A percentile compares a stretch with the other conserved stretches of the same genome.
Conservation (phyloP, 306 rosid species). For the Cucumis melo region DNA sequence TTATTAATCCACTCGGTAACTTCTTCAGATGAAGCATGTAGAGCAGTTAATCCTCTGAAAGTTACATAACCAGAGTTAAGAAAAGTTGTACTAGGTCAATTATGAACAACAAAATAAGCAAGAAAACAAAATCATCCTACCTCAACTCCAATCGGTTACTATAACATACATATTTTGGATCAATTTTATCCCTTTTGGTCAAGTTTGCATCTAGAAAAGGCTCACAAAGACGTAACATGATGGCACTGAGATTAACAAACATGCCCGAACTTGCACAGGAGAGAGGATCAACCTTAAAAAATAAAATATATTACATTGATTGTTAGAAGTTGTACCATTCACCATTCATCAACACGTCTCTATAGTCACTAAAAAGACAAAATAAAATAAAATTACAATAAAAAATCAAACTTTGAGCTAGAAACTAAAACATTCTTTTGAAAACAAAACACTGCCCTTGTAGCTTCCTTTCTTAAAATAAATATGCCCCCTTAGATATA, state of each 20-base stretch:
- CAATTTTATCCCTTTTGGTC: constrained; percentile 79
- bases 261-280: constrained; percentile 98
- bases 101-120: constrained; percentile 9
- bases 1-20: constrained; percentile 71
- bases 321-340: background rate
- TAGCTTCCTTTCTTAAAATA: no score
- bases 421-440: background rate
- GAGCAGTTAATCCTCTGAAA: constrained; percentile 87
- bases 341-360: background rate
- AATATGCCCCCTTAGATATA: no score
- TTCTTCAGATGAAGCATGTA: constrained; percentile 92
- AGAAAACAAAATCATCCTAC: constrained; percentile 29
- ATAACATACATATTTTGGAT: constrained; percentile 72
- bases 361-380: background rate
- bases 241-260: constrained; percentile 94
- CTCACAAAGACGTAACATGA: constrained; percentile 89
- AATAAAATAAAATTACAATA: background rate
- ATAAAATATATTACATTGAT: background rate
- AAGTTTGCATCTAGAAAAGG: constrained; percentile 85
- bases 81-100: background rate
- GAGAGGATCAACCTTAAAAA: constrained; percentile 67
- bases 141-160: constrained; percentile 71
- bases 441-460: background rate
- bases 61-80: constrained; percentile 24
- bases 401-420: background rate